Conservation (phyloP, 1,284 basidiomycete species). For the Hymenochaete sp. region DNA sequence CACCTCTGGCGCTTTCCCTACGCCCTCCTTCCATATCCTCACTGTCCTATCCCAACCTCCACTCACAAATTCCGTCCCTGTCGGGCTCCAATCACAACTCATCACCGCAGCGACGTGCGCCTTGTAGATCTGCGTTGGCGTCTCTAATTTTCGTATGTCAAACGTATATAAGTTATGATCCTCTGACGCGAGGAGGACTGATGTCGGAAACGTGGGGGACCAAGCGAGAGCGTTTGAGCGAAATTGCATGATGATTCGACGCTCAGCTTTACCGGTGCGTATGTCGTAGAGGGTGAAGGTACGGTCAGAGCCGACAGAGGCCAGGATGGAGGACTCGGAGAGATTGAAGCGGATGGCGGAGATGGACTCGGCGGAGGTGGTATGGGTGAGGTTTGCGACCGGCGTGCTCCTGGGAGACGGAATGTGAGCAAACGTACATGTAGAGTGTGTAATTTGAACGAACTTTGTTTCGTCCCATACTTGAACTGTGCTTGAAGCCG, state of each 20-base stretch:
- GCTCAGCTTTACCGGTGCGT: constrained; percentile 89
- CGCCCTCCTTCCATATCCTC: constrained; percentile 86
- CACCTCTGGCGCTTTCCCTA: constrained; percentile 78
- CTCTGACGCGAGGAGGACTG: constrained; percentile 88
- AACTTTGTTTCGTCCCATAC: constrained; percentile 96
- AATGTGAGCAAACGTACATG: constrained; percentile 12
- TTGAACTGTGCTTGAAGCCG: constrained; percentile 89
- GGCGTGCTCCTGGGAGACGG: constrained; percentile 48
- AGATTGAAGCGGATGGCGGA: constrained; percentile 88
- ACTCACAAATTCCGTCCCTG: constrained; percentile 92
- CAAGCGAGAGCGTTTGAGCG: constrained; percentile 84
- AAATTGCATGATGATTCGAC: constrained; percentile 85
- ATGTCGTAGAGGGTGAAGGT: constrained; percentile 96
- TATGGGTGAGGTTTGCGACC: constrained; percentile 75
- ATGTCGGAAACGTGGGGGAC: constrained; percentile 93
- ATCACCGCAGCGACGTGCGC: constrained; percentile 95
- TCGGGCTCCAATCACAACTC: constrained; percentile 90
- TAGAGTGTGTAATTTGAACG: constrained; percentile 20
- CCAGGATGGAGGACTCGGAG: constrained; percentile 88
- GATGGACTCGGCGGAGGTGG: constrained; percentile 79
- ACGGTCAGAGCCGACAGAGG: constrained; percentile 88
- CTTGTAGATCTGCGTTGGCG: constrained; percentile 93
- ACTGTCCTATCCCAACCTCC: constrained; percentile 96
- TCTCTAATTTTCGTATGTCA: constrained; percentile 81
- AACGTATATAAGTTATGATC: constrained; percentile 99